phyloP scores from a whole-genome alignment of 805 yeast genomes.

The Candida saitoana region DNA sequence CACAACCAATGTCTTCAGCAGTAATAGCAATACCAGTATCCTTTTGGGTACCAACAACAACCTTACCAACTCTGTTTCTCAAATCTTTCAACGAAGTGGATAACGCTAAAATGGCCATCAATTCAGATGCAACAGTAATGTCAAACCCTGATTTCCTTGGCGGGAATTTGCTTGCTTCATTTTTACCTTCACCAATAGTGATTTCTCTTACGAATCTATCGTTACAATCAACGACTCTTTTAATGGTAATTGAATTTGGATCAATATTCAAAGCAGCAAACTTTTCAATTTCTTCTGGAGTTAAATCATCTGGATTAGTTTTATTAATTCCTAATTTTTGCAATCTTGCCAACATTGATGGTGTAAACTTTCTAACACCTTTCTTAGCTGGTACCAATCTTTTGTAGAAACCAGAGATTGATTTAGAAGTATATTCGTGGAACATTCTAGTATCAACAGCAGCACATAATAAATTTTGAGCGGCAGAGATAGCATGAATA shows the following conservation, averaged over 20 bases:
- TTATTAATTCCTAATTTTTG: slow-evolving; percentile 64
- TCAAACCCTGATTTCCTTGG: slow-evolving; percentile 75
- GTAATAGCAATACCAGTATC: slow-evolving; percentile 66
- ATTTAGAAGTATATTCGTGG: slow-evolving; percentile 71
- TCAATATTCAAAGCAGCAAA: slow-evolving; percentile 73
- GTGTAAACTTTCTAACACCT: slow-evolving; percentile 64
- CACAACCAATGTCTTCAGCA: slow-evolving; percentile 80
- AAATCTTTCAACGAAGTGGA: slow-evolving; percentile 66
- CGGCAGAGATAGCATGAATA: slow-evolving; percentile 80
- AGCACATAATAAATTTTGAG: slow-evolving; percentile 76
- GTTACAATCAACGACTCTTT: slow-evolving; percentile 81
- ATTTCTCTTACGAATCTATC: slow-evolving; percentile 77
- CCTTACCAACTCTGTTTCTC: slow-evolving; percentile 69
- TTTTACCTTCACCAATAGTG: slow-evolving; percentile 77
- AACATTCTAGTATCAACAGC: slow-evolving; percentile 84
- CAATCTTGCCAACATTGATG: slow-evolving; percentile 64
- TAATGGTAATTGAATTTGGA: slow-evolving; percentile 76
- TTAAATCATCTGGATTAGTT: slow-evolving; percentile 68
- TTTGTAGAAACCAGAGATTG: slow-evolving; percentile 64
- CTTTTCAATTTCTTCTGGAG: slow-evolving; percentile 58
- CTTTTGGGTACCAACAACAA: slow-evolving; percentile 68
- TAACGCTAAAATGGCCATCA: slow-evolving; percentile 81
- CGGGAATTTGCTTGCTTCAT: slow-evolving; percentile 60
- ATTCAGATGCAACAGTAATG: slow-evolving; percentile 79
- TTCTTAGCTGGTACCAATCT: slow-evolving; percentile 73